Base-by-base conservation (phyloP, 768 basidiomycete species). In the Termitomyces sp. region DNA sequence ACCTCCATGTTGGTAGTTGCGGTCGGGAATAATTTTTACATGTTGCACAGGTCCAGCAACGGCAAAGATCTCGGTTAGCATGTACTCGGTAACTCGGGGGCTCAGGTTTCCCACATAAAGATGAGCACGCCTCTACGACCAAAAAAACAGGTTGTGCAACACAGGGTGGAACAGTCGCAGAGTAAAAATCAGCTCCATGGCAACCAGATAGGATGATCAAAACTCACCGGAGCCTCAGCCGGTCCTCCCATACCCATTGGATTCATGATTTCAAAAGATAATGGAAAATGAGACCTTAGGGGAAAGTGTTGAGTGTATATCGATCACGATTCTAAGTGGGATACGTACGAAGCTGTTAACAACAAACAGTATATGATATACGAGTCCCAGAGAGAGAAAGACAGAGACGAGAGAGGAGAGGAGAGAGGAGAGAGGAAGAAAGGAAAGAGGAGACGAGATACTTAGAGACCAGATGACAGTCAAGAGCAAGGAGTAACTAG, bases 21-120 rank as follows among this genome's bases (percentile, higher is more conserved):
- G 87, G 79, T 99, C 97, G 31, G 96, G 96, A 73, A 99, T 98
- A 73, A 99, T 98, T 86, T 99, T 99, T 73, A 98, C 96, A 72
- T 95, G 92, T 74, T 96, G 93, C 61, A 98, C 97, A 59, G 94
- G 90, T 46, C 96, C 97, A 70, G 93, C 93, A 68, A 94, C 92
- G 72, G 93, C 93, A 71, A 94, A 95, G 61, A 94, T 95, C 74
- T 98, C 96, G 45, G 92, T 94, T 70, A 98, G 87, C 92, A 98
- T 98, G 77, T 94, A 96, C 78, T 98, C 97, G 54, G 95, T 98
- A 53, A 99, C 97, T 46, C 97, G 85, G 62, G 96, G 94, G 69
- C 91, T 94, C 72, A 99, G 81, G 75, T 98, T 98, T 61, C 97
- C 97, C 73, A 99, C 92, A 73, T 99, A 99, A 66, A 99, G 88